Percentiles rank a stretch among this genome's conserved stretches.
Evolutionary conservation across 169 alveolate genomes (phyloP).

Genomic region (Cryptosporidium meleagridis): DNA sequence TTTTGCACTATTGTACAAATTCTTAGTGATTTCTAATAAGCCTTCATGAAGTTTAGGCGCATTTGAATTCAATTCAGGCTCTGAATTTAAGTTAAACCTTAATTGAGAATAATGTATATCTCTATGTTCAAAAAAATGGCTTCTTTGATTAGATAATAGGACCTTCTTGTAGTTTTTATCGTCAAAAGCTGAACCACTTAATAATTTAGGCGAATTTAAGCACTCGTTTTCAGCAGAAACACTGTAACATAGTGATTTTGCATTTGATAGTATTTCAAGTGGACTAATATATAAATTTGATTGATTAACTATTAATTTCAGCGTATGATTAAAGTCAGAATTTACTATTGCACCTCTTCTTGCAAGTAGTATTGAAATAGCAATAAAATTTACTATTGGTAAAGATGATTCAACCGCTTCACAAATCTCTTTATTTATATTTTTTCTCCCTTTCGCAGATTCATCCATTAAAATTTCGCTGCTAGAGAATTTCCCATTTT

Average conservation of each 20-base stretch:
- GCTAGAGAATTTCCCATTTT: not conserved
- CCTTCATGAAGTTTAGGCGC: constrained; percentile 22
- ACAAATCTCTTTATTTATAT: constrained; percentile 6
- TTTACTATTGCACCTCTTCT: not conserved
- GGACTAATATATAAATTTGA: constrained; percentile 36
- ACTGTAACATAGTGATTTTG: constrained; percentile 1
- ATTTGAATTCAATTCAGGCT: not conserved
- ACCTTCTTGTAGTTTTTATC: not conserved
- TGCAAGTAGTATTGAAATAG: constrained; percentile 12
- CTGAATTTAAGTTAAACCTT: not conserved
- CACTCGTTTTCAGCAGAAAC: not conserved
- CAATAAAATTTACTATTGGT: constrained; percentile 63
- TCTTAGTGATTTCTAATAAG: constrained; percentile 49
- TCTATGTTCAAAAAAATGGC: constrained; percentile 37
- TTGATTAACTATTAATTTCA: constrained; percentile 53
- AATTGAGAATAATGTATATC: constrained; percentile 46
- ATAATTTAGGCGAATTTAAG: not conserved
- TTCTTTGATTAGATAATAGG: not conserved
- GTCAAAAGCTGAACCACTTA: not conserved
- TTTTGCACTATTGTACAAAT: constrained; percentile 29
- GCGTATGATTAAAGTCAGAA: constrained; percentile 35
- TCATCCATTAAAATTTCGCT: not conserved
- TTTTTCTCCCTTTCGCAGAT: not conserved
- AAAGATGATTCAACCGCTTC: constrained; percentile 20
- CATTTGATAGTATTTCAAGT: constrained; percentile 1